These are phyloP conservation scores for Posidonia australis DNA, from an alignment of 106 monocot genomes.

Conservation along the genomic window DNA sequence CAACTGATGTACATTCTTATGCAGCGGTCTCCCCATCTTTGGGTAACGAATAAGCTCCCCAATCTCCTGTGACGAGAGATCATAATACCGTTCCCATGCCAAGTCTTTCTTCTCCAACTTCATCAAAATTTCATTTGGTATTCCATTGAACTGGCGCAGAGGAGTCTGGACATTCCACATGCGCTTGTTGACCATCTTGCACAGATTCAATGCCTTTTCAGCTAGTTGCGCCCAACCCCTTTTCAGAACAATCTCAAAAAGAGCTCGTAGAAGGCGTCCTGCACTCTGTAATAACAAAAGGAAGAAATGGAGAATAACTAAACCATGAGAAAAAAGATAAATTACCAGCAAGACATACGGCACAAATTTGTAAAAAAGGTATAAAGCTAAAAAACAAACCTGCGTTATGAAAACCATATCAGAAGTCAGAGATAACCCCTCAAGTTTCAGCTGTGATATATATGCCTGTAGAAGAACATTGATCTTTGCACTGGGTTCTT, in stretches of 20 bases:
- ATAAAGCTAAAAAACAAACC: constrained; percentile 25
- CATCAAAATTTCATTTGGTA: constrained; percentile 95
- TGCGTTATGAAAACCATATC: constrained; percentile 98
- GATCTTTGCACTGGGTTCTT: constrained; percentile 98
- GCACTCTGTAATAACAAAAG: constrained; percentile 46
- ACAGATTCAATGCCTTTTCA: constrained; percentile 83
- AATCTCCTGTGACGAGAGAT: constrained; percentile 80
- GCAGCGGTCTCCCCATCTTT: constrained; percentile 70
- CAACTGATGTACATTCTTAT: constrained; percentile 76
- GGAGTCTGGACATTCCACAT: constrained; percentile 98
- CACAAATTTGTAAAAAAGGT: not conserved
- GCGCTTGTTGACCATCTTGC: constrained; percentile 97
- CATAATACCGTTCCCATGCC: constrained; percentile 94
- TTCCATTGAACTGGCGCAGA: constrained; percentile 74
- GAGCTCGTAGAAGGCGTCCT: constrained; percentile 82
- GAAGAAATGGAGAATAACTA: not conserved
- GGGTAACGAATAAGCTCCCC: constrained; percentile 89
- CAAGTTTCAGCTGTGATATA: constrained; percentile 84
- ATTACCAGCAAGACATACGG: not conserved
- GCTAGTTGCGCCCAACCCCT: constrained; percentile 94
- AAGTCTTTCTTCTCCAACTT: constrained; percentile 95
- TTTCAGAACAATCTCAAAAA: constrained; percentile 95
- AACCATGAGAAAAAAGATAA: not conserved
- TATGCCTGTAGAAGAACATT: constrained; percentile 98
- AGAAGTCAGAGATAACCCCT: constrained; percentile 84